These are phyloP conservation scores for Metrosideros polymorpha DNA, from an alignment of 441 rosid species.

Conservation along the genomic window DNA sequence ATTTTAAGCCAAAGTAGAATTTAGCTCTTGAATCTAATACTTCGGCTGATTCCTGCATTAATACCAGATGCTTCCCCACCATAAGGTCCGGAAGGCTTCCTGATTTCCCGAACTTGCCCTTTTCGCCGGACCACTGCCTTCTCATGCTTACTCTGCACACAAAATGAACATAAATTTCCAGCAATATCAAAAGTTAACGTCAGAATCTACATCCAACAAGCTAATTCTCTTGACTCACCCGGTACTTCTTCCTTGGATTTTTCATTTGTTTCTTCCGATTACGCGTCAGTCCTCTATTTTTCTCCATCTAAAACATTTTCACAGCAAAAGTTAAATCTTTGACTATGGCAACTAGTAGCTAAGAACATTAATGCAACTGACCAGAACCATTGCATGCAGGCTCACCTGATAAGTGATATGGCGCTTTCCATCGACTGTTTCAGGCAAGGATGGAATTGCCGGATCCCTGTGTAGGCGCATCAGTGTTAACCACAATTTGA, in stretches of 20 bases:
- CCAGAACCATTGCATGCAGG: not conserved
- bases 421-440: constrained; percentile 65
- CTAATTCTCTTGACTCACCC: constrained; percentile 25
- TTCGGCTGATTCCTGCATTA: constrained; percentile 56
- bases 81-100: constrained; percentile 43
- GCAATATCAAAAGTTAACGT: not conserved
- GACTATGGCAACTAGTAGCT: not conserved
- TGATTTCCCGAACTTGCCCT: constrained; percentile 63
- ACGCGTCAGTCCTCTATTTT: constrained; percentile 71
- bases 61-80: constrained; percentile 76
- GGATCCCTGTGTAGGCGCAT: constrained; percentile 22
- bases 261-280: constrained; percentile 50
- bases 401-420: constrained; percentile 41
- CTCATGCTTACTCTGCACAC: constrained; percentile 42
- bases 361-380: not conserved
- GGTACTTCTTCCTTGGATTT: constrained; percentile 84
- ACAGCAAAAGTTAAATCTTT: not conserved
- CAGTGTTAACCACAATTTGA: not conserved
- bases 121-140: constrained; percentile 30
- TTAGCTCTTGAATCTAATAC: constrained; percentile 44
- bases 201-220: not conserved
- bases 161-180: not conserved
- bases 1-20: not conserved
- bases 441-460: constrained; percentile 35
- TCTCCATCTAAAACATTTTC: constrained; percentile 37